phyloP scores from a whole-genome alignment of 2,329 filamentous ascomycete genomes.

The Fusarium fujikuroi region DNA sequence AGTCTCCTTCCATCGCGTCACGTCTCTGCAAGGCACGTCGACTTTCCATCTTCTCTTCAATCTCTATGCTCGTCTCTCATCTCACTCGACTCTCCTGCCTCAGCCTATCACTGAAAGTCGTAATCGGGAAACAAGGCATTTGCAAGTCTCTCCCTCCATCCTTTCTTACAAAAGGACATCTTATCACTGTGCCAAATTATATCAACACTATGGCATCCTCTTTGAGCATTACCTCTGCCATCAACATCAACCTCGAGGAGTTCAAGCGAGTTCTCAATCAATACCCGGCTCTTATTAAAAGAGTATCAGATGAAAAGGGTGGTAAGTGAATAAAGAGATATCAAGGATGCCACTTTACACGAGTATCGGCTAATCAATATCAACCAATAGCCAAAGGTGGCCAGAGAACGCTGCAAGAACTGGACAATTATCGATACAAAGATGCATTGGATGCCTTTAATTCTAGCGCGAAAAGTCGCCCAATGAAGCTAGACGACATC shows the following conservation, averaged over 20 bases:
- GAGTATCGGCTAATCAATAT: constrained; percentile 5
- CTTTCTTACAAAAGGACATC: background rate
- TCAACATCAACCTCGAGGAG: constrained; percentile 45
- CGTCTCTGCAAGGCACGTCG: constrained; percentile 10
- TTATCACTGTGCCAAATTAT: background rate
- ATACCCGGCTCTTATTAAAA: constrained; percentile 55
- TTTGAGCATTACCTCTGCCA: constrained; percentile 15
- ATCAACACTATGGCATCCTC: constrained; percentile 29
- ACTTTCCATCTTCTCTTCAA: constrained; percentile 9
- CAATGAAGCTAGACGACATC: constrained; percentile 67
- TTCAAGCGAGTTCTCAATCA: constrained; percentile 52
- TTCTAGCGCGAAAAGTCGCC: constrained; percentile 45
- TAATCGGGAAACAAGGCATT: background rate
- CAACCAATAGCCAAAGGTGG: constrained; percentile 56
- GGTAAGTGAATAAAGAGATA: constrained; percentile 48
- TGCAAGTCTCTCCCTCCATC: background rate
- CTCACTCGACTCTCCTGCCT: background rate
- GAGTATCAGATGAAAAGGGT: constrained; percentile 58
- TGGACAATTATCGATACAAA: constrained; percentile 70
- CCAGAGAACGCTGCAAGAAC: constrained; percentile 62
- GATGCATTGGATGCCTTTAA: constrained; percentile 62
- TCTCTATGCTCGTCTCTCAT: background rate
- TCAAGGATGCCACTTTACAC: background rate
- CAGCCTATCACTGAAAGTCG: background rate
- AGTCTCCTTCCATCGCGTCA: constrained; percentile 16